Evolutionary conservation across 2,329 filamentous ascomycete species (phyloP).

Genomic region (Aspergillus piperis): DNA sequence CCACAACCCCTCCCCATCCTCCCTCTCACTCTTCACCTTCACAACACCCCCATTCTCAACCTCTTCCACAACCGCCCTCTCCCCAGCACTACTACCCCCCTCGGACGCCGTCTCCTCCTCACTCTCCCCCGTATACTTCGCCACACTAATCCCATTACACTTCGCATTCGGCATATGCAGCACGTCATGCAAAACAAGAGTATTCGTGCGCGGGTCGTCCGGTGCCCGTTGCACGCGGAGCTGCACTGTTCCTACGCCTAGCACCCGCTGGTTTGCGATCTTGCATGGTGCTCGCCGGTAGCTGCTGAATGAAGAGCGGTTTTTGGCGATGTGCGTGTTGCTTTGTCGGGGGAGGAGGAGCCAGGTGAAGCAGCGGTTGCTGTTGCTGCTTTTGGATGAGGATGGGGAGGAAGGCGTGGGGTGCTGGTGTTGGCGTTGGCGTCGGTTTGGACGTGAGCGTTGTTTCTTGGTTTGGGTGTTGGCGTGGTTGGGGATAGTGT

Average conservation of each 20-base stretch:
- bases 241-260: conserved; percentile 23
- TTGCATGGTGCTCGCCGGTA: conserved; percentile 24
- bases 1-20: conserved; percentile 9
- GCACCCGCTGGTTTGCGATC: conserved; percentile 17
- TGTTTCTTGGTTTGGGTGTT: not conserved
- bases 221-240: conserved; percentile 19
- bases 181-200: conserved; percentile 20
- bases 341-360: conserved; percentile 20
- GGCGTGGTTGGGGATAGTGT: not conserved
- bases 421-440: not conserved
- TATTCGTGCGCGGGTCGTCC: conserved; percentile 14
- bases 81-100: not conserved
- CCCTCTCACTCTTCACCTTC: conserved; percentile 12
- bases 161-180: conserved; percentile 23
- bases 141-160: conserved; percentile 23
- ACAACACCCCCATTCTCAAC: not conserved
- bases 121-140: conserved; percentile 11
- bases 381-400: not conserved
- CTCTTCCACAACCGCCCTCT: not conserved
- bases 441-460: not conserved
- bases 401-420: not conserved
- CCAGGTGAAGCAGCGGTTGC: conserved; percentile 25
- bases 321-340: conserved; percentile 26
- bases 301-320: conserved; percentile 22
- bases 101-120: not conserved